phyloP scores from a whole-genome alignment of 352 stramenopile genomes.

The Phytophthora foliorum region DNA sequence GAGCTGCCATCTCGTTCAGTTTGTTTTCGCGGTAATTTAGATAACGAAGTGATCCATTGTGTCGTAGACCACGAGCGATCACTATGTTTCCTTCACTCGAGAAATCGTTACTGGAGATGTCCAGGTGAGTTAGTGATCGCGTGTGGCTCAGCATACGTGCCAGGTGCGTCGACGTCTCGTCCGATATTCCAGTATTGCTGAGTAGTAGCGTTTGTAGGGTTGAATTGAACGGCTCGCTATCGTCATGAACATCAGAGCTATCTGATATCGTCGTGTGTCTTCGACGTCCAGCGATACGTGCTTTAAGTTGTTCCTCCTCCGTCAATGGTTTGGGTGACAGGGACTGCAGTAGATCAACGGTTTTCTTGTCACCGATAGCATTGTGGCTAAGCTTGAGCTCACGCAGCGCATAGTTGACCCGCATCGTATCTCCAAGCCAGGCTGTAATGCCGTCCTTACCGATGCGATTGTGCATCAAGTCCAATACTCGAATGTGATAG shows the following conservation, averaged over 20 bases:
- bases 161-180: conserved; percentile 56
- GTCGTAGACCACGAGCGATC: conserved; percentile 58
- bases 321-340: conserved; percentile 52
- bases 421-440: conserved; percentile 73
- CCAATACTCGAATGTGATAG: conserved; percentile 47
- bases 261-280: conserved; percentile 33
- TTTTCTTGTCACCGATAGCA: conserved; percentile 63
- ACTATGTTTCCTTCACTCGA: conserved; percentile 39
- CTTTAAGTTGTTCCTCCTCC: conserved; percentile 67
- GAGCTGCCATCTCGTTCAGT: conserved; percentile 47
- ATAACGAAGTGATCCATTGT: conserved; percentile 54
- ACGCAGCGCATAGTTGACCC: conserved; percentile 54
- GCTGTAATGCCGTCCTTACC: conserved; percentile 59
- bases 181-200: conserved; percentile 69
- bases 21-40: conserved; percentile 76
- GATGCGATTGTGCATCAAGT: conserved; percentile 81
- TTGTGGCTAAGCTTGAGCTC: conserved; percentile 80
- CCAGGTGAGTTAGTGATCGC: conserved; percentile 60
- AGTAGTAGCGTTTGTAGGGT: conserved; percentile 65
- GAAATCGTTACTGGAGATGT: conserved; percentile 66
- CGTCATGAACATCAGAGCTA: conserved; percentile 14
- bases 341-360: conserved; percentile 58
- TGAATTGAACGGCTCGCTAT: conserved; percentile 62
- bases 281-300: conserved; percentile 41
- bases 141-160: conserved; percentile 58